These are phyloP conservation scores for Vickermania ingenoplastis DNA, from an alignment of 208 protist species.

Conservation along the genomic window DNA sequence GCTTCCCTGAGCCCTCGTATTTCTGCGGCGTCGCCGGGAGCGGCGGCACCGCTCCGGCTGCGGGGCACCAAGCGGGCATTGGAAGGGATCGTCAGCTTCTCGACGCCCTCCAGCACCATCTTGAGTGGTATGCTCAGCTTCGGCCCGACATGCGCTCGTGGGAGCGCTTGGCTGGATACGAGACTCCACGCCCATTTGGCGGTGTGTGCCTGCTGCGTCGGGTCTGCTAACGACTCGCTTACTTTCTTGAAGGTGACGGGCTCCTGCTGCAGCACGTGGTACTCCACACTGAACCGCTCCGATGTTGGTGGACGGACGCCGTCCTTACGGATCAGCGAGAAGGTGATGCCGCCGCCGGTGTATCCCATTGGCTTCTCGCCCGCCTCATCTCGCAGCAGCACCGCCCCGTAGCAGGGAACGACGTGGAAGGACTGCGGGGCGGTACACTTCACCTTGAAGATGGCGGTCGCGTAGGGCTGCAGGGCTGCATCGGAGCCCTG, in stretches of 20 bases:
- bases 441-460: slow-evolving; percentile 80
- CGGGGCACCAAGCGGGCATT: not conserved
- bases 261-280: not conserved
- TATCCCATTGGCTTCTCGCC: not conserved
- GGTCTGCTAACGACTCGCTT: not conserved
- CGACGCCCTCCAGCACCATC: not conserved
- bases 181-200: not conserved
- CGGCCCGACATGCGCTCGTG: not conserved
- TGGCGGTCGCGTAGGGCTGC: slow-evolving; percentile 27
- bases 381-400: slow-evolving; percentile 22
- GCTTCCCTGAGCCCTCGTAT: not conserved
- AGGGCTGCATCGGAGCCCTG: not conserved
- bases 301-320: not conserved
- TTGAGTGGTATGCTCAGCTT: not conserved
- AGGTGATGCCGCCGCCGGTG: not conserved
- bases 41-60: not conserved
- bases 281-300: slow-evolving; percentile 4
- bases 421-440: slow-evolving; percentile 68
- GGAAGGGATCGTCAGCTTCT: not conserved
- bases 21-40: not conserved
- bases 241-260: not conserved
- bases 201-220: not conserved
- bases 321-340: not conserved
- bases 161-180: not conserved
- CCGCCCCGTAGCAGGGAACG: slow-evolving; percentile 59